phyloP scores from a whole-genome alignment of 345 rosid genomes.

The Gossypium longicalyx region DNA sequence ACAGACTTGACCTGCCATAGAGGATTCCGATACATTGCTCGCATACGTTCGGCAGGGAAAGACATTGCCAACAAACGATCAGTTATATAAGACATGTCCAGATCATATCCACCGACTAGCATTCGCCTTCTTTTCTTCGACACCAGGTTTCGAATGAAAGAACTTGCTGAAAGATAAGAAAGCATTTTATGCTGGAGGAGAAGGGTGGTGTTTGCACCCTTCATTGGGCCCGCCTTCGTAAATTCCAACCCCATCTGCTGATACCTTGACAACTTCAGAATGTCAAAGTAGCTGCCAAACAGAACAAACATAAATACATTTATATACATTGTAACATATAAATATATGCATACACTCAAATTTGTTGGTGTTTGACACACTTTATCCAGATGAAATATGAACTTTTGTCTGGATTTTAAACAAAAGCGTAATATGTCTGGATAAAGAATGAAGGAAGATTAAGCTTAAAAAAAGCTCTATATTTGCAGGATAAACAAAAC shows the following conservation, averaged over 20 bases:
- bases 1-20: constrained; percentile 96
- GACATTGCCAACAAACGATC: constrained; percentile 79
- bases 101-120: constrained; percentile 81
- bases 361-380: too few relatives aligned
- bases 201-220: constrained; percentile 22
- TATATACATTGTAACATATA: too few relatives aligned
- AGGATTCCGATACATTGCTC: constrained; percentile 85
- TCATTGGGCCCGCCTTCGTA: constrained; percentile 40
- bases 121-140: constrained; percentile 79
- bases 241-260: constrained; percentile 65
- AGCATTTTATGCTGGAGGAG: constrained; percentile 37
- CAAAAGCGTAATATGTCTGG: too few relatives aligned
- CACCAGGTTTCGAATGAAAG: constrained; percentile 69
- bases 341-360: too few relatives aligned
- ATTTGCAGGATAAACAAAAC: too few relatives aligned
- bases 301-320: neutral
- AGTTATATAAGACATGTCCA: constrained; percentile 90
- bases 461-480: too few relatives aligned
- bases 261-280: neutral
- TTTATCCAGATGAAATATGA: too few relatives aligned
- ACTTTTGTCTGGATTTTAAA: too few relatives aligned
- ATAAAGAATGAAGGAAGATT: too few relatives aligned
- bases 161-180: constrained; percentile 48
- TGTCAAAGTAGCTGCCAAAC: constrained; percentile 12
- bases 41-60: constrained; percentile 84